Base-by-base conservation (phyloP, 108 stramenopile genomes). In the Pseudonitzschia multiseries region DNA sequence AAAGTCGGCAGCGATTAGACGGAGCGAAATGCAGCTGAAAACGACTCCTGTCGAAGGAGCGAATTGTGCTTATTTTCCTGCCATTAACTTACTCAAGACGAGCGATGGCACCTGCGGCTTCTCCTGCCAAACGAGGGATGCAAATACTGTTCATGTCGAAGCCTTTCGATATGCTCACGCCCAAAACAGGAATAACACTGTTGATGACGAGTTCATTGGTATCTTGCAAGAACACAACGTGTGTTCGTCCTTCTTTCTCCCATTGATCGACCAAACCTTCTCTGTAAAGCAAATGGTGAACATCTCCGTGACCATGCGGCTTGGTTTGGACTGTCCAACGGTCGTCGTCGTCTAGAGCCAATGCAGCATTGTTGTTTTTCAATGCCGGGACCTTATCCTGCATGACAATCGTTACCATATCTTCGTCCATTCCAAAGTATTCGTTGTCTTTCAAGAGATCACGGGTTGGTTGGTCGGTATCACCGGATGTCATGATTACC, bases 241-340 rank as follows among this genome's bases (percentile, higher is more conserved):
- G 92, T 42, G 88, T 82, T 48, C 83, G 86, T 18, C 97, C 97
- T 57, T 87, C 74, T 57, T 83, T 76, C 72, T 87, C 81, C 94
- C 98, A 98, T 44, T 88, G 69, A 56, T 91, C 77, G 9, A 97
- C 88, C 42, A 96, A 63, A 29, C 97, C 96, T 74, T 94, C 90
- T 21, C 84, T 72, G 63, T 83, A 90, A 70, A 99, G 77, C 43
- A 99, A 73, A 68, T 93, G 84, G 78, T 99, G 99, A 36, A 99
- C 99, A 79, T 99, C 99, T 33, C 99, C 99, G 75, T 99, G 99
- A 6, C 99, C 99, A 77, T 99, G 99, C 10, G 99, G 99, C 78
- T 99, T 99, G 28, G 98, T 98, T 76, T 97, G 92, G 57, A 98
- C 63, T 26, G 81, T 60, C 94, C 94, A 97, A 18, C 81, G 83